Evolutionary conservation across 2,329 filamentous ascomycete species (phyloP).

Genomic region (Cadophora malorum): DNA sequence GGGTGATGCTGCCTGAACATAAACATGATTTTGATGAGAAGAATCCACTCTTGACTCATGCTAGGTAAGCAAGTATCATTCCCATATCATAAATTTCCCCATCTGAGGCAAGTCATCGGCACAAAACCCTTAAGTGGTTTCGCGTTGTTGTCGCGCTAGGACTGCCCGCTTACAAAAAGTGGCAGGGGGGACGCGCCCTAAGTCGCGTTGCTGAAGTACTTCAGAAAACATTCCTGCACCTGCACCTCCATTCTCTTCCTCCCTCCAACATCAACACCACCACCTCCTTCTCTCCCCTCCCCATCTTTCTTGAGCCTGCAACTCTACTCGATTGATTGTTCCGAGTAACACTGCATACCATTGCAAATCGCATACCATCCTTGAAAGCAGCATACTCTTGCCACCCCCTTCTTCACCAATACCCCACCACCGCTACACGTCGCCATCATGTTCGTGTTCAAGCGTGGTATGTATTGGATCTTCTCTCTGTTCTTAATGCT

Average conservation of each 20-base stretch:
- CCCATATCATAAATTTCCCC: neutral
- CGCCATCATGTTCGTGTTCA: conserved; percentile 46
- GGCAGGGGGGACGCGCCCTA: conserved; percentile 31
- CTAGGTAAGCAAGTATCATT: neutral
- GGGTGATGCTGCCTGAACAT: neutral
- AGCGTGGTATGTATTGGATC: conserved; percentile 45
- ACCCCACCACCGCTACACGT: conserved; percentile 28
- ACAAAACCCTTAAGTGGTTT: conserved; percentile 38
- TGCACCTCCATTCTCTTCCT: conserved; percentile 19
- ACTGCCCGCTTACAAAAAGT: conserved; percentile 27
- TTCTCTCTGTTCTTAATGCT: neutral
- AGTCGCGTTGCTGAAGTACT: conserved; percentile 33
- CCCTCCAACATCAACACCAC: conserved; percentile 25
- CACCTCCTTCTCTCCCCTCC: conserved; percentile 26
- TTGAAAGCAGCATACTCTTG: conserved; percentile 26
- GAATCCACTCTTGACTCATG: conserved; percentile 12
- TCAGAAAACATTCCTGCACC: conserved; percentile 29
- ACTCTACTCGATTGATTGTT: conserved; percentile 27
- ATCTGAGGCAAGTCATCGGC: conserved; percentile 19
- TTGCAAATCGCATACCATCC: conserved; percentile 26
- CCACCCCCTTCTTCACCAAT: conserved; percentile 17
- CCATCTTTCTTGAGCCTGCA: conserved; percentile 18
- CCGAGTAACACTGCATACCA: conserved; percentile 21
- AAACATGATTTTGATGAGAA: neutral
- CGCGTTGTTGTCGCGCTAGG: conserved; percentile 36